Conservation (phyloP, 202 grass and related monocot species). For the Zizania palustris region DNA sequence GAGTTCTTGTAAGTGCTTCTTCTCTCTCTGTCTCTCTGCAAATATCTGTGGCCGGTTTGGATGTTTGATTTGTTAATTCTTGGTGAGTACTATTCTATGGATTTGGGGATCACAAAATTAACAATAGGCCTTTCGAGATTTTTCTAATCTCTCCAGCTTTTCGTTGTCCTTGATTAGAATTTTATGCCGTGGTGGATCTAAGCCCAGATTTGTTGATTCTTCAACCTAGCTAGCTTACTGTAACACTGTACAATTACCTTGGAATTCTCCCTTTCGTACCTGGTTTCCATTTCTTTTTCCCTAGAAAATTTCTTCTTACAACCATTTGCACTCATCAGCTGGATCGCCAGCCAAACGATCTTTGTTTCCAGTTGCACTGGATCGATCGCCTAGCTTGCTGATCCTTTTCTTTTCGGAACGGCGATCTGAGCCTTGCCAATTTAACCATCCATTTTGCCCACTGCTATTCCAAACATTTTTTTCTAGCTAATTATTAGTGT, state of each 20-base stretch:
- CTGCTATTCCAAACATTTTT: not conserved
- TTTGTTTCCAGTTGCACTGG: not conserved
- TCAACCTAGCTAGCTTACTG: slow-evolving; percentile 15
- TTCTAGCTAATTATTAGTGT: not conserved
- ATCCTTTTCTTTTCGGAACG: slow-evolving; percentile 23
- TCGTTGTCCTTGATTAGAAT: slow-evolving; percentile 43
- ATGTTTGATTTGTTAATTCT: slow-evolving; percentile 39
- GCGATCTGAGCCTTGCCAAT: slow-evolving; percentile 34
- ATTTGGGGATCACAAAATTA: slow-evolving; percentile 33
- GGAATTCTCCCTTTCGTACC: not conserved
- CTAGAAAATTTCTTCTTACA: slow-evolving; percentile 3
- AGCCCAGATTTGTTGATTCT: slow-evolving; percentile 35
- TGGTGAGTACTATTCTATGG: slow-evolving; percentile 6
- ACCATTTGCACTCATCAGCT: not conserved
- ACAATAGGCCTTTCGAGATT: not conserved
- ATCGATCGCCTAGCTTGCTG: not conserved
- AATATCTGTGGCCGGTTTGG: not conserved
- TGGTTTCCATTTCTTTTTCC: not conserved
- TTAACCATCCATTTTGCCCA: not conserved
- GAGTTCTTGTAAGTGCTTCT: slow-evolving; percentile 44
- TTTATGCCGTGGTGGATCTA: slow-evolving; percentile 37
- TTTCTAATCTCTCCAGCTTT: slow-evolving; percentile 20
- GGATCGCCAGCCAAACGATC: slow-evolving; percentile 19
- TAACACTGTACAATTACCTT: slow-evolving; percentile 17
- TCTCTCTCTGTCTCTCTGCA: too few species aligned